Percentiles rank a stretch among this genome's conserved stretches.
These are phyloP conservation scores for Mastigamoeba balamuthi DNA, from an alignment of 78 protist genomes.

Conservation along the genomic window DNA sequence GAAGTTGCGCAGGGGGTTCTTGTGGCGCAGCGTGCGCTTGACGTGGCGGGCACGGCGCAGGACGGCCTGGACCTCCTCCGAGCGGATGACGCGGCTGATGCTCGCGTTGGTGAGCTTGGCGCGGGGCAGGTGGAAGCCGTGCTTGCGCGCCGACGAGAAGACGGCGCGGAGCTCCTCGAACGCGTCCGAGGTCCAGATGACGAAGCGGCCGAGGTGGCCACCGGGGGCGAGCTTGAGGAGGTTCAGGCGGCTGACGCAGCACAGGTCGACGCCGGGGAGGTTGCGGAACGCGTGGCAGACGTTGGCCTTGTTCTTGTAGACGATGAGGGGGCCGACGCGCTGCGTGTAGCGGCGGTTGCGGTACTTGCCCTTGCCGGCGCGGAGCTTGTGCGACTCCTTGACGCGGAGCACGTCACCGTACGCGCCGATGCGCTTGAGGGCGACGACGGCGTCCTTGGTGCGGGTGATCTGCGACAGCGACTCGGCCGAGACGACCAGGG, in stretches of 20 bases:
- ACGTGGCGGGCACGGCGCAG: conserved; percentile 14
- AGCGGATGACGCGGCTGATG: conserved; percentile 86
- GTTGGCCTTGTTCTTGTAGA: conserved; percentile 80
- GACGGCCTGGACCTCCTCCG: conserved; percentile 81
- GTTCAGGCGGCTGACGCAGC: conserved; percentile 85
- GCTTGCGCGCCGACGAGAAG: conserved; percentile 81
- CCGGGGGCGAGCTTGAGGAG: conserved; percentile 99
- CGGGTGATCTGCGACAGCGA: conserved; percentile 63
- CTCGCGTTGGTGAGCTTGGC: conserved; percentile 86
- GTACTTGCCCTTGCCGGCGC: conserved; percentile 96
- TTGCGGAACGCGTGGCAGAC: conserved; percentile 87
- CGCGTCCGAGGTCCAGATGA: conserved; percentile 98
- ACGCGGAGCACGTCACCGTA: conserved; percentile 80
- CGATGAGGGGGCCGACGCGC: conserved; percentile 96
- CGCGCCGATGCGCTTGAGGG: conserved; percentile 77
- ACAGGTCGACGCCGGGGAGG: conserved; percentile 95
- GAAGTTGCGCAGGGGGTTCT: conserved; percentile 85
- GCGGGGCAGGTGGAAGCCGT: conserved; percentile 79
- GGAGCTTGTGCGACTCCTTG: conserved; percentile 52
- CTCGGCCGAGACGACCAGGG: conserved; percentile 84
- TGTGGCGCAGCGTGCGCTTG: conserved; percentile 5
- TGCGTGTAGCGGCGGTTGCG: conserved; percentile 91
- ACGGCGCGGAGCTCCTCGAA: conserved; percentile 80
- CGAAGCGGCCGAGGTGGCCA: conserved; percentile 99
- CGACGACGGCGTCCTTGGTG: conserved; percentile 87